phyloP scores from a whole-genome alignment of 2,329 filamentous ascomycete genomes.

The Amphichorda felina region DNA sequence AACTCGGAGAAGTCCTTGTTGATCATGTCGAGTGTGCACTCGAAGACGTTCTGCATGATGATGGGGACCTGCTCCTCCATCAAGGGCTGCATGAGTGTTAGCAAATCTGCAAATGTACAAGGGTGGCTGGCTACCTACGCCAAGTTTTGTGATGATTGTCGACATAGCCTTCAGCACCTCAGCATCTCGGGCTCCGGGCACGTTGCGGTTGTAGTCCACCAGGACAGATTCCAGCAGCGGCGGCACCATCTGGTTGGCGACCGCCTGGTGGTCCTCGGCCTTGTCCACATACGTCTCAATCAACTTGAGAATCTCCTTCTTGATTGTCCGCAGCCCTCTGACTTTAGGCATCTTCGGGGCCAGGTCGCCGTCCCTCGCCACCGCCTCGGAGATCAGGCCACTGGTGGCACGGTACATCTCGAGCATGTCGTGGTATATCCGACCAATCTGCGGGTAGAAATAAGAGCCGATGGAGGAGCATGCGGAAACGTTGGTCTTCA shows the following conservation, averaged over 20 bases:
- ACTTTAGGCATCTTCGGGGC: constrained; percentile 97
- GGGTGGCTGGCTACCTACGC: constrained; percentile 48
- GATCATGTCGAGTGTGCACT: constrained; percentile 98
- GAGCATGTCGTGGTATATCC: constrained; percentile 96
- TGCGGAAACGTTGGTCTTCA: constrained; percentile 99
- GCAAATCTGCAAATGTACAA: neutral
- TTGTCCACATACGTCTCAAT: constrained; percentile 98
- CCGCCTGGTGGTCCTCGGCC: constrained; percentile 88
- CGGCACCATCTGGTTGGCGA: constrained; percentile 91
- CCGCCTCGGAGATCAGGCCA: constrained; percentile 85
- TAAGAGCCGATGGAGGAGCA: constrained; percentile 94
- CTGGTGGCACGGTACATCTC: constrained; percentile 99
- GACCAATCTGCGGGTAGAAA: constrained; percentile 95
- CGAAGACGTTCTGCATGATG: constrained; percentile 98
- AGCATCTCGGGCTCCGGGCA: constrained; percentile 87
- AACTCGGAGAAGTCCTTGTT: constrained; percentile 99
- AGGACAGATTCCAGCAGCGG: constrained; percentile 87
- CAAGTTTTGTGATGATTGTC: constrained; percentile 90
- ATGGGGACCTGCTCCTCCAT: constrained; percentile 98
- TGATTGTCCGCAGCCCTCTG: constrained; percentile 89
- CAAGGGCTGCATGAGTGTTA: constrained; percentile 44
- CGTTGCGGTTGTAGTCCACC: constrained; percentile 94
- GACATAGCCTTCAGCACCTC: constrained; percentile 98
- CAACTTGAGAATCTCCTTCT: constrained; percentile 97
- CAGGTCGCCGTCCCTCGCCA: constrained; percentile 76